phyloP scores from a whole-genome alignment of 257 asterid species.

The Lycium barbarum region DNA sequence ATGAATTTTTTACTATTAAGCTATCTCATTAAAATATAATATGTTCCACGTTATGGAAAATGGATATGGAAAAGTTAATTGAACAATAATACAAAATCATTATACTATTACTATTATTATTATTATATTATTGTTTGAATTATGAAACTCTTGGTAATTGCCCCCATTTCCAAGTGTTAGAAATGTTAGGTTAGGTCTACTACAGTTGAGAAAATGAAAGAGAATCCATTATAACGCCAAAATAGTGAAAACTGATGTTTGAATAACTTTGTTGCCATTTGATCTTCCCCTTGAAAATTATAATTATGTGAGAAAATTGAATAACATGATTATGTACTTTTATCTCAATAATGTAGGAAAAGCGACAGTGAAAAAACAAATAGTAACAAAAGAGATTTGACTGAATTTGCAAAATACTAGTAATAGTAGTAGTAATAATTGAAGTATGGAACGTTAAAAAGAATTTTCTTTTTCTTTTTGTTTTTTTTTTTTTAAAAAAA shows the following conservation, averaged over 20 bases:
- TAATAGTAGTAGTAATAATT: background rate
- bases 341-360: background rate
- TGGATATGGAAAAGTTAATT: background rate
- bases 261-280: background rate
- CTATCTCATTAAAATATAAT: background rate
- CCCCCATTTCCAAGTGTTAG: too few relatives aligned
- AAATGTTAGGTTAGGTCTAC: too few relatives aligned
- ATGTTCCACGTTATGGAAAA: background rate
- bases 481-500: too few relatives aligned
- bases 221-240: too few relatives aligned
- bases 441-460: background rate
- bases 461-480: too few relatives aligned
- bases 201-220: too few relatives aligned
- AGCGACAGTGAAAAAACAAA: background rate
- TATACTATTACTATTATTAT: background rate
- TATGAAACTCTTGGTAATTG: background rate
- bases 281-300: background rate
- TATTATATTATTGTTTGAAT: background rate
- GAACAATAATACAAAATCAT: conserved; percentile 7
- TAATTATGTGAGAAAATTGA: background rate
- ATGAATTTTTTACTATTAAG: background rate
- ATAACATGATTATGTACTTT: background rate
- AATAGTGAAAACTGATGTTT: background rate
- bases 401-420: background rate
- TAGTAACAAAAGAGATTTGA: background rate